Base-by-base conservation (phyloP, 2,329 filamentous ascomycete genomes). In the Zymoseptoria passerinii region DNA sequence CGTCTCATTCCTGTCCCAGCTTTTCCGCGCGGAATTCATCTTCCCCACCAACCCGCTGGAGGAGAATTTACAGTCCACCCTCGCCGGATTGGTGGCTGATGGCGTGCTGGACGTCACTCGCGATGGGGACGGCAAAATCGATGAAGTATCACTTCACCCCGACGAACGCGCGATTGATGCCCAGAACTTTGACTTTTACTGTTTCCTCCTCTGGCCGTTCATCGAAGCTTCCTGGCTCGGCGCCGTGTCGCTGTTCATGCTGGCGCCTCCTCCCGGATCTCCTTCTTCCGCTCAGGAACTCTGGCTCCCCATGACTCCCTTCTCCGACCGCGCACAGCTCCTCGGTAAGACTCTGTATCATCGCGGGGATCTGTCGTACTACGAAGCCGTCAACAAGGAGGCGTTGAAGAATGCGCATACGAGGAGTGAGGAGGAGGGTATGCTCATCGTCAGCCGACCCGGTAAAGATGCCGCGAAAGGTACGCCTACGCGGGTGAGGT, bases 111-210 rank as follows among this genome's bases (percentile, higher is more conserved):
- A 81, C 4, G 76, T 95, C 16, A 82, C 83, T 9, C 80, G 84
- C 13, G 70, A 76, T 55, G 76, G 82, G 44, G 75, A 78, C 0
- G 75, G 61, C 18, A 60, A 81, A 0, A 81, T 90, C n/a, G 77
- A 78, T 0, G 83, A 78, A 57, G 77, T 96, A 44, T 90, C 90
- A 4, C 78, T 99, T 7, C 87, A 88, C 18, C 83, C 88, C 5
- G 76, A 81, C 2, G 94, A 99, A 73, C 82, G 92, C 18, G 79
- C 81, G 28, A 85, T 82, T 6, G 94, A 94, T 1, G 80, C 92
- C 44, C 94, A 99, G 73, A 97, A 96, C 68, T 99, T 89, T 68
- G 94, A 99, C 71, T 99, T 99, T 74, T 97, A 97, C 76, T 97
- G 92, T 76, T 99, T 97, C 79, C 77, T 99, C 19, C 90, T 99